A percentile compares a stretch with the other conserved stretches of the same genome.
Conservation (phyloP, 1,139 yeast genomes). For the Debaryomycetaceae sp. region DNA sequence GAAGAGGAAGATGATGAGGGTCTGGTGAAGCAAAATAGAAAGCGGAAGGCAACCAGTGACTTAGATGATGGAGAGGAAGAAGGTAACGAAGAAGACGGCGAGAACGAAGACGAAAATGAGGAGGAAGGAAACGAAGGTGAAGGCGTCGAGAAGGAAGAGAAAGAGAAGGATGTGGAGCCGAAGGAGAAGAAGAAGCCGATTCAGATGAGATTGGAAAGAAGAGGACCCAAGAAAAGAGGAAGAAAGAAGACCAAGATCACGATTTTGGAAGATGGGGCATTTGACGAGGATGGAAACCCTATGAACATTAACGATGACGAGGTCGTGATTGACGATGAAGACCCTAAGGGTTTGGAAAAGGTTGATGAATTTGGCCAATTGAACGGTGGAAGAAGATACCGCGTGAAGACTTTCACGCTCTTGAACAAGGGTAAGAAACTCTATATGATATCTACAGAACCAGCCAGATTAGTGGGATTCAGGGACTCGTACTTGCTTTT, state of each 20-base stretch:
- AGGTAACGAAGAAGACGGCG: conserved; percentile 17
- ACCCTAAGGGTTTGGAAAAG: conserved; percentile 76
- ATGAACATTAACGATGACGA: conserved; percentile 72
- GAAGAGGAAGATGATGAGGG: conserved; percentile 9
- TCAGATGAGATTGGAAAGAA: conserved; percentile 8
- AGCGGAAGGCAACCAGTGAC: conserved; percentile 13
- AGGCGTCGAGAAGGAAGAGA: conserved; percentile 21
- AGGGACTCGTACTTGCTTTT: conserved; percentile 89
- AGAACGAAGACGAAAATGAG: conserved; percentile 15
- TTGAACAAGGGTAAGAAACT: conserved; percentile 68
- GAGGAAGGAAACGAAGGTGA: conserved; percentile 23
- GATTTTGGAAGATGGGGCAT: conserved; percentile 35
- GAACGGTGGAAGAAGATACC: conserved; percentile 71
- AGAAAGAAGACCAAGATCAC: conserved; percentile 41
- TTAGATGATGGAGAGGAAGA: conserved; percentile 16
- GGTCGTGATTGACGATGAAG: conserved; percentile 68
- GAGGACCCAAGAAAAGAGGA: conserved; percentile 42
- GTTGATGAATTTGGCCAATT: conserved; percentile 67
- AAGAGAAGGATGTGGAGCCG: conserved; percentile 15
- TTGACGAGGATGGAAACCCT: conserved; percentile 51
- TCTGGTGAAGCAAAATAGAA: conserved; percentile 13
- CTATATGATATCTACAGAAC: conserved; percentile 92
- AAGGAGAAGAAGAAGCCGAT: conserved; percentile 13
- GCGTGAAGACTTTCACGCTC: conserved; percentile 80
- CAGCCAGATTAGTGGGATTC: conserved; percentile 92